Base-by-base conservation (phyloP, 2,329 filamentous ascomycete species). In the Aspergillus persii region DNA sequence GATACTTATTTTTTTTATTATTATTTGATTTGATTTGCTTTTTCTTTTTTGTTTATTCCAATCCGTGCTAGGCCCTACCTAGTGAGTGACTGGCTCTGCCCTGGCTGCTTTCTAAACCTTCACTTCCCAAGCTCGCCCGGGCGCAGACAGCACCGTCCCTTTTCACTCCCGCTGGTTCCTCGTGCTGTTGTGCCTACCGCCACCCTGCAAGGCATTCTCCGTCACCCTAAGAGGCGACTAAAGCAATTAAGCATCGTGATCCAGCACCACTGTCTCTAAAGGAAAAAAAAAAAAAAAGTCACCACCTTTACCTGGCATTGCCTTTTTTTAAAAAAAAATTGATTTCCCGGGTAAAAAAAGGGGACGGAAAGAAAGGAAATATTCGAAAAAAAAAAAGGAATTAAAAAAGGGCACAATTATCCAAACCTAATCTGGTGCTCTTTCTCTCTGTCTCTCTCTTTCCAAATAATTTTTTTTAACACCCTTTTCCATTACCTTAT, bases 221-320 rank as follows among this genome's bases (percentile, higher is more conserved):
- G 63, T 66, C 66, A 64, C 66, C 69, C 70, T 71, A 73, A 74
- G 66, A 68, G 68, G 66, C 63, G 65, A 72, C 73, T 75, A 75
- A 74, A 63, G 63, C 67, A 63, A 73, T 75, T 76, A 75, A 76
- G 73, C 73, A 74, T 74, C 73, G 62, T 62, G 66, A 69, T 66
- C 66, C 61, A 64, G 60, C 64, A 63, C 56, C 65, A 57, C 54
- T 51, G 46, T 54, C 58, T 44, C 57, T 15, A 47, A n/a, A 41
- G 11, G 15, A 4, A 41, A 41, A 41, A 41, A 41, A 4, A 41
- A 41, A 41, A 41, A 41, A 56, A 44, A 44, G 50, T 36, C 56
- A 56, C 57, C 58, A 57, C 50, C 54, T 57, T 51, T 62, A 59
- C 44, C 60, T 60, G 56, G 52, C 48, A 54, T 54, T 56, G 59